Base-by-base conservation (phyloP, 257 asterid genomes). In the Solanum tacnaense region DNA sequence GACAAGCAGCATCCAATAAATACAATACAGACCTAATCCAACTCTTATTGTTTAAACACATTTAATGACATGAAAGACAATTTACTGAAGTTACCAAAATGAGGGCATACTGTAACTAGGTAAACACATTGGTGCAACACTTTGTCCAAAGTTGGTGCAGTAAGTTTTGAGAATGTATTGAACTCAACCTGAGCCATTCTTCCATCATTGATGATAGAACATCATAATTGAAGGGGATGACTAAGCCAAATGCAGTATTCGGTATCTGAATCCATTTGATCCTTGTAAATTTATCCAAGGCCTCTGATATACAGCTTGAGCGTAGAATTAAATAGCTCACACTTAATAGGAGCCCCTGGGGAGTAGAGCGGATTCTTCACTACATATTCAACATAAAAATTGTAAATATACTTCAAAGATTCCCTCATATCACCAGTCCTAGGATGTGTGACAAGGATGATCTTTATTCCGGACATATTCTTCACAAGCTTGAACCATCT, bases 231-330 rank as follows among this genome's bases (percentile, higher is more conserved):
- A 38, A 44, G 34, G 85, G 68, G 34, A 49, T 0, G 16, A 49
- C 44, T 49, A 82, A 29, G 44, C 41, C 18, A 10, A 49, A 32
- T 46, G 68, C 68, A 10, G 85, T 9, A 49, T 29, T 6, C 3
- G 2, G 60, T 20, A 31, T 52, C 39, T 82, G 85, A 31, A 82
- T 49, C 68, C 70, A 49, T 7, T 44, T 79, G 25, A 79, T 27
- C 31, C 85, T 65, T 86, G 72, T 76, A 67, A 38, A 32, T 85
- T 90, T 91, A 95, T 73, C 97, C 96, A 18, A 96, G 94, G 86
- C 99, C 98, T 92, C 97, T 91, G 25, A 95, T 98, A 90, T 93
- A 95, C 91, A 94, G 96, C 90, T 97, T 98, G 23, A 97, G 95
- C 16, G 92, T 89, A 86, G 92, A 92, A 87, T 95, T 94, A 86